Evolutionary conservation across 2,329 filamentous ascomycete genomes (phyloP), one percentile per base, ranked within the genome.

Genomic region (Cucurbitaria berberidis): DNA sequence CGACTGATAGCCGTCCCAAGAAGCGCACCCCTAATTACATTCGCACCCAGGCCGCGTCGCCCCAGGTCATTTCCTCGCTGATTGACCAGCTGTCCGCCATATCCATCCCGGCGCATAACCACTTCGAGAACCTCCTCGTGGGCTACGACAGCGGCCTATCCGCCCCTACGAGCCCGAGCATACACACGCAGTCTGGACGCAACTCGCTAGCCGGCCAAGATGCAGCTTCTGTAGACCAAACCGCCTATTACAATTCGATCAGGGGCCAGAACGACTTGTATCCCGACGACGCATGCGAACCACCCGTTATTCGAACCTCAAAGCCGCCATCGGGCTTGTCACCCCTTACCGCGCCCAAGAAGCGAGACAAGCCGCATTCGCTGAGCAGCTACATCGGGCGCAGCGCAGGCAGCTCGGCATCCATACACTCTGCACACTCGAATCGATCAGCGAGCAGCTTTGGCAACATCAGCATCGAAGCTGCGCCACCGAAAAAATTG

Each of bases 251-350:
- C 44, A 77, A 82, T 41, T 78, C 82, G 4, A 77, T 79, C 16
- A 76, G 81, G 27, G 80, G 81, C 46, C 80, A 74, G 30, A 76
- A 78, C 43, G 77, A 79, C 60, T 59, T 81, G 48, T 78, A 81
- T 59, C 77, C 80, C 30, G 82, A 85, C 70, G 82, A 86, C 75
- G 82, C 82, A 36, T 84, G 83, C 27, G 78, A 81, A 55, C 77
- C 91, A 11, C 91, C 92, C 16, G 84, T 93, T 48, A 84, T 96
- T 64, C 87, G 89, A 59, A 96, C 93, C 27, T 85, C 91, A 27
- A 93, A 93, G 73, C 89, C 88, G 7, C 90, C 90, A 0, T 91
- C 89, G 45, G 90, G 89, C 48, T 85, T 87, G 65, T 92, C 89
- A 22, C 77, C 86, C 16, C 76, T 90, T 45, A 91, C 88, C n/a